Evolutionary conservation across 2,329 filamentous ascomycete species (phyloP), one percentile per base, ranked within the genome.

Genomic region (Exophiala calicioides): DNA sequence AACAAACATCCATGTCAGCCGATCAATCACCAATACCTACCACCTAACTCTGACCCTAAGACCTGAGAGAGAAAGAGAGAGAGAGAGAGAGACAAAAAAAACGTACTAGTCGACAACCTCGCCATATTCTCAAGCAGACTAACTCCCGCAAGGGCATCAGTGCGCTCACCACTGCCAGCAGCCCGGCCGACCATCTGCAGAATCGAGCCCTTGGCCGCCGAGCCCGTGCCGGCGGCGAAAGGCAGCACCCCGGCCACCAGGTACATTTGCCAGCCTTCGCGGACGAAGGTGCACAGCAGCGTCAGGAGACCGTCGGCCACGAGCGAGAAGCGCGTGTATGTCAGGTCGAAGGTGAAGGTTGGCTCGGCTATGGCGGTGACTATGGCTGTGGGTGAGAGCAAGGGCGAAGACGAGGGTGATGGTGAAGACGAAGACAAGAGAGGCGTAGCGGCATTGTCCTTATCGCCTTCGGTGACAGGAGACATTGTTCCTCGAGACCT

Each of bases 181-280:
- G 72, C 72, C 1, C 79, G 71, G 0, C 81, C 70, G 33, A 82
- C 82, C 82, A 88, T 84, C 46, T 85, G 79, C 0, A 85, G 77
- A 49, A 88, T 86, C n/a, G 84, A 81, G 1, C 84, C 85, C 55
- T 88, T 88, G 1, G 83, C 82, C 0, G 84, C 82, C 0, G 83
- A 77, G 0, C 82, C 84, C 0, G 84, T 84, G 0, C 85, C 85
- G 0, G 84, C 84, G 0, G 81, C 83, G 21, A 88, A 79, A 0
- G 85, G 85, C 0, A 88, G 71, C 1, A 87, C 61, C 19, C 79
- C 75, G 0, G 82, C 82, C 1, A 84, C 78, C 0, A 86, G 64
- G 58, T 85, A 88, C 35, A 88, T 80, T 55, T 88, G 84, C 81
- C 82, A 87, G 1, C 76, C 74, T 36, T 78, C 50, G 0, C 76